Conservation (phyloP, 768 basidiomycete species). For the Phaeolepiota aurea region DNA sequence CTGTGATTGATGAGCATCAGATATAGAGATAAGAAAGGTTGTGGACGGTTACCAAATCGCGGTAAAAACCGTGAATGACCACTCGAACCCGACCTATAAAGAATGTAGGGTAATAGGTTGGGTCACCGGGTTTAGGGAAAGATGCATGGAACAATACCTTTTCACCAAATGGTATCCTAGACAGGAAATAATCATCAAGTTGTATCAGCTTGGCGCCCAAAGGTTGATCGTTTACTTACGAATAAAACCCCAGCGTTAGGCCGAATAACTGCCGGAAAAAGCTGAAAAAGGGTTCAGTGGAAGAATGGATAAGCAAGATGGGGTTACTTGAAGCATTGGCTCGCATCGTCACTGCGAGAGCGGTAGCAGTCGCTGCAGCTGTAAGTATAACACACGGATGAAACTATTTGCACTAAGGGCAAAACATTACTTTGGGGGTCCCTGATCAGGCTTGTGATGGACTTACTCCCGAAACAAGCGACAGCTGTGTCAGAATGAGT, state of each 20-base stretch:
- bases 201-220: not conserved
- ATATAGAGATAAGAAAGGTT: not conserved
- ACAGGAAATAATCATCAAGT: not conserved
- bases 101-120: not conserved
- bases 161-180: conserved; percentile 27
- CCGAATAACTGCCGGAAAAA: conserved; percentile 29
- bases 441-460: not conserved
- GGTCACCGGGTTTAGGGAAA: not conserved
- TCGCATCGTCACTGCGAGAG: conserved; percentile 26
- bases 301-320: not conserved
- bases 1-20: conserved; percentile 10
- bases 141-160: conserved; percentile 11
- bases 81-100: conserved; percentile 25
- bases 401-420: conserved; percentile 23
- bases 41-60: conserved; percentile 19
- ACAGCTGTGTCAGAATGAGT: conserved; percentile 13
- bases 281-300: conserved; percentile 9
- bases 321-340: conserved; percentile 26
- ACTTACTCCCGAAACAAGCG: conserved; percentile 27
- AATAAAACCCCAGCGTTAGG: conserved; percentile 28
- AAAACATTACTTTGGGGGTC: not conserved
- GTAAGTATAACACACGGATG: conserved; percentile 28
- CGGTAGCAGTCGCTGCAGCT: conserved; percentile 31
- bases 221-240: conserved; percentile 12
- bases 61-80: conserved; percentile 28